phyloP scores from a whole-genome alignment of 1,284 basidiomycete genomes.

The Caloboletus inedulis region DNA sequence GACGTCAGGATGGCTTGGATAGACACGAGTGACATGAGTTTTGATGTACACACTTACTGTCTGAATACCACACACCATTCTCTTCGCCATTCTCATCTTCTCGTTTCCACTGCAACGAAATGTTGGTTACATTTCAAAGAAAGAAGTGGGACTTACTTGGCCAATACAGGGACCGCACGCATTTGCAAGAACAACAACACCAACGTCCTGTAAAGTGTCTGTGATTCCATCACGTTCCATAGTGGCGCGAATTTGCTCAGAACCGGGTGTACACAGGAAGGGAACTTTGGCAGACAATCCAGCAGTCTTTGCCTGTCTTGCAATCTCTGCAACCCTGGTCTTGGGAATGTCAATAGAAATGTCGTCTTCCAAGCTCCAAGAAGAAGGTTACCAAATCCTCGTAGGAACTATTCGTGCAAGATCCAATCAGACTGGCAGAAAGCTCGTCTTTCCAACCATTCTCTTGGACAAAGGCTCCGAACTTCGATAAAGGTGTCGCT shows the following conservation, averaged over 20 bases:
- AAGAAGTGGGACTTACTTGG: conserved; percentile 51
- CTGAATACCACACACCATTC: conserved; percentile 62
- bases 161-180: conserved; percentile 99
- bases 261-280: conserved; percentile 96
- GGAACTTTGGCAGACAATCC: conserved; percentile 85
- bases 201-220: conserved; percentile 77
- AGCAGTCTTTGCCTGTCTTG: conserved; percentile 82
- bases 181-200: conserved; percentile 92
- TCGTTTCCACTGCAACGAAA: conserved; percentile 77
- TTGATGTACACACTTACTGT: not conserved
- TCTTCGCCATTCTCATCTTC: conserved; percentile 88
- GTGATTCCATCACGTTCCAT: conserved; percentile 94
- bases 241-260: conserved; percentile 96
- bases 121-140: conserved; percentile 1
- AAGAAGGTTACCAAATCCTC: conserved; percentile 75
- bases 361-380: not conserved
- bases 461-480: conserved; percentile 75
- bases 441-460: conserved; percentile 92
- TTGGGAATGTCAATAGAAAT: conserved; percentile 26
- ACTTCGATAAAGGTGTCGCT: conserved; percentile 92
- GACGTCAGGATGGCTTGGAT: conserved; percentile 89
- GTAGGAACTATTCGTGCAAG: conserved; percentile 97
- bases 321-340: conserved; percentile 81
- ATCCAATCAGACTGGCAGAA: conserved; percentile 91
- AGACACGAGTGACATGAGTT: conserved; percentile 4